A percentile compares a stretch with the other conserved stretches of the same genome.
These are phyloP conservation scores for Tothia fuscella DNA, from an alignment of 2,329 filamentous ascomycete species.

Conservation along the genomic window DNA sequence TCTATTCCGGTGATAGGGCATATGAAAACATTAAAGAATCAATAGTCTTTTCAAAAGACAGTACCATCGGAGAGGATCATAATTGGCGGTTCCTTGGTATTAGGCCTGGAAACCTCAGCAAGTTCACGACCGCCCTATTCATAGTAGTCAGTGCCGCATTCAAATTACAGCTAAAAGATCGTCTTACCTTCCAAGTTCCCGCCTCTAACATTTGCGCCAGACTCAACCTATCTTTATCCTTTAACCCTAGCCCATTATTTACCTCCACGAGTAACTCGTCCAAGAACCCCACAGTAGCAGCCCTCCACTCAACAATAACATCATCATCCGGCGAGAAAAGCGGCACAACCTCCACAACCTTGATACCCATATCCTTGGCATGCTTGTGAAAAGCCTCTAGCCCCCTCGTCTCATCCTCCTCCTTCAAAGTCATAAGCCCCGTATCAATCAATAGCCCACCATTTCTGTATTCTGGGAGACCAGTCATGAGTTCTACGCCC, in stretches of 20 bases:
- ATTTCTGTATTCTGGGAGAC: conserved; percentile 84
- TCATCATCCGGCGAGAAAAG: conserved; percentile 63
- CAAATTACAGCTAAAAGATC: conserved; percentile 11
- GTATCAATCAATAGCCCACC: conserved; percentile 80
- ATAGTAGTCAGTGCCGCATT: conserved; percentile 21
- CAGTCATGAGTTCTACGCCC: conserved; percentile 73
- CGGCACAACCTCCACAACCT: conserved; percentile 61
- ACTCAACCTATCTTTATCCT: conserved; percentile 57
- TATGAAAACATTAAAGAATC: no score
- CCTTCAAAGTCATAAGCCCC: conserved; percentile 66
- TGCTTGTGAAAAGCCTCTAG: conserved; percentile 58
- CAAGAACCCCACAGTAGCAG: conserved; percentile 61
- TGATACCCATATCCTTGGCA: conserved; percentile 58
- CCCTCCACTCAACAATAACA: conserved; percentile 70
- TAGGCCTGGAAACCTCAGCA: conserved; percentile 87
- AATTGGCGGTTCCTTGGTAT: conserved; percentile 93
- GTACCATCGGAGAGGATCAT: conserved; percentile 94
- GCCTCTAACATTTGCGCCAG: conserved; percentile 88
- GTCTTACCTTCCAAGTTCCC: conserved; percentile 87
- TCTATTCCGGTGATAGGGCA: no score
- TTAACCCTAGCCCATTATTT: conserved; percentile 54
- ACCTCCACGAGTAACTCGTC: conserved; percentile 60
- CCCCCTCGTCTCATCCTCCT: conserved; percentile 56
- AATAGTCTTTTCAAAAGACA: conserved; percentile 70
- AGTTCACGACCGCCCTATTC: conserved; percentile 78